A percentile compares a stretch with the other conserved stretches of the same genome.
These are phyloP conservation scores for Mediolabrus comicus DNA, from an alignment of 108 stramenopile species.

Conservation along the genomic window DNA sequence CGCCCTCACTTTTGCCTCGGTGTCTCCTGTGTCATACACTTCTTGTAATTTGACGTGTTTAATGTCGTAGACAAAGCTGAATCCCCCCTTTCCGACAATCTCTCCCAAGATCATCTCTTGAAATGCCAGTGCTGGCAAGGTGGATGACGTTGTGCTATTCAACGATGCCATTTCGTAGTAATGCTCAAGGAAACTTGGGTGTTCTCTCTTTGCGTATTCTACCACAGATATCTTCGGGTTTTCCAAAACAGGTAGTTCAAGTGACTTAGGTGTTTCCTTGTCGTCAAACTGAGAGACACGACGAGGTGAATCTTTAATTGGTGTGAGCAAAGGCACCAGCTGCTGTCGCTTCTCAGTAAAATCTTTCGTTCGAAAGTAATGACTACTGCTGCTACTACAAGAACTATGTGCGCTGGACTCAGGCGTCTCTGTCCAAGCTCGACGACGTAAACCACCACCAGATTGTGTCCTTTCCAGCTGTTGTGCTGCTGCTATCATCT, in stretches of 20 bases:
- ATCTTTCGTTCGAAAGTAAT: not conserved
- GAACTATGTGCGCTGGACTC: not conserved
- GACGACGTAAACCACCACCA: not conserved
- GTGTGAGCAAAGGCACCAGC: not conserved
- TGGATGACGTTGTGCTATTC: not conserved
- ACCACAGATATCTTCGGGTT: not conserved
- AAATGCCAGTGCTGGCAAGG: constrained; percentile 35
- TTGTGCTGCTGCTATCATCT: too few species aligned
- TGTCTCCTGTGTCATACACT: constrained; percentile 66
- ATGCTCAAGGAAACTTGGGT: constrained; percentile 25
- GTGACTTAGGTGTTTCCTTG: not conserved
- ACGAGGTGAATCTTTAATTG: not conserved
- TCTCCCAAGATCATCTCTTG: constrained; percentile 66
- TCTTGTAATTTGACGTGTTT: constrained; percentile 64
- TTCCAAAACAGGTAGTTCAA: not conserved
- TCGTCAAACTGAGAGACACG: not conserved
- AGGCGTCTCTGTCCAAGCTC: not conserved
- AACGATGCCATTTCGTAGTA: constrained; percentile 26
- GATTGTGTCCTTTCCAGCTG: too few species aligned
- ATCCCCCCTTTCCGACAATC: constrained; percentile 76
- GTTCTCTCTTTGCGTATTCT: constrained; percentile 15
- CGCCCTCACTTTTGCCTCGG: constrained; percentile 47
- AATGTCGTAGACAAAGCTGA: constrained; percentile 69
- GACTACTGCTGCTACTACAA: not conserved
- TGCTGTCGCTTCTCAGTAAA: not conserved